These are phyloP conservation scores for Elongisporangium undulatum DNA, from an alignment of 352 stramenopile species.

Conservation along the genomic window DNA sequence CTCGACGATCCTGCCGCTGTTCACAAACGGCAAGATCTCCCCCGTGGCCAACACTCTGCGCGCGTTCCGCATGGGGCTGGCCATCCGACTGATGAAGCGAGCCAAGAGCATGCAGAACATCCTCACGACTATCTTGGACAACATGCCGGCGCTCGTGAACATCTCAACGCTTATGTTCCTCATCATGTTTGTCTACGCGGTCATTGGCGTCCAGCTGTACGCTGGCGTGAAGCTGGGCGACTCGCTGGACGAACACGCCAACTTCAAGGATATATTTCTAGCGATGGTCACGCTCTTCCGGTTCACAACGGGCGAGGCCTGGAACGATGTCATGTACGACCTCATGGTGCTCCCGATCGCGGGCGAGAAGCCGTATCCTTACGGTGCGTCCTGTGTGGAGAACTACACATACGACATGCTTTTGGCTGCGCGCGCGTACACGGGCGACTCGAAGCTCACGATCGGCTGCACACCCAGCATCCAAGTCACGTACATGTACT, in stretches of 20 bases:
- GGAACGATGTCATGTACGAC: slow-evolving; percentile 83
- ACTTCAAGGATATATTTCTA: slow-evolving; percentile 53
- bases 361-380: slow-evolving; percentile 15
- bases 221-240: slow-evolving; percentile 43
- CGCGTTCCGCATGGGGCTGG: slow-evolving; percentile 58
- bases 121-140: slow-evolving; percentile 64
- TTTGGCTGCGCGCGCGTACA: slow-evolving; percentile 14
- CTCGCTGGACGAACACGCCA: slow-evolving; percentile 49
- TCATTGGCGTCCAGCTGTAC: slow-evolving; percentile 78
- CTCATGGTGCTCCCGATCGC: slow-evolving; percentile 31
- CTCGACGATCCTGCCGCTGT: slow-evolving; percentile 32
- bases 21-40: slow-evolving; percentile 34
- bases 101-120: slow-evolving; percentile 57
- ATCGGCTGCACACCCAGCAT: slow-evolving; percentile 33
- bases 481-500: slow-evolving; percentile 58
- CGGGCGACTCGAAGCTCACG: slow-evolving; percentile 20
- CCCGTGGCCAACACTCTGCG: slow-evolving; percentile 51
- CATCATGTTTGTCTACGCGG: slow-evolving; percentile 75
- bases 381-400: slow-evolving; percentile 28
- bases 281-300: slow-evolving; percentile 66
- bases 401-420: slow-evolving; percentile 32
- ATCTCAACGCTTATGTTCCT: slow-evolving; percentile 63
- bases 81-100: slow-evolving; percentile 40
- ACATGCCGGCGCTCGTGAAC: slow-evolving; percentile 72
- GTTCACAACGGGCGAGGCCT: slow-evolving; percentile 64